Conservation (phyloP, 1,284 basidiomycete genomes). For the Melampsora allii-populina region DNA sequence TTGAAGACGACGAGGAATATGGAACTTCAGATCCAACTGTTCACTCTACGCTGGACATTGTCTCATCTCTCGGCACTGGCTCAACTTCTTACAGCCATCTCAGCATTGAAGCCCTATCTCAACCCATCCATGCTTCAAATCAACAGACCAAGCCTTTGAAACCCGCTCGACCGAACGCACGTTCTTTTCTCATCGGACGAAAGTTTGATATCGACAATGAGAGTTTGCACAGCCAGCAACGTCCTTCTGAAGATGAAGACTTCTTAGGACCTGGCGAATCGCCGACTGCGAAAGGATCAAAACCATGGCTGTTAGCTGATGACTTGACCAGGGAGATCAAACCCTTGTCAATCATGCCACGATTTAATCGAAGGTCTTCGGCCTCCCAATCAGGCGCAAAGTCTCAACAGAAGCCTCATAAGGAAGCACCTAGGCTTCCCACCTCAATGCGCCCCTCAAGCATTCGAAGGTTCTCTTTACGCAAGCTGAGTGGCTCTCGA, state of each 20-base stretch:
- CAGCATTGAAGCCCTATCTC: background rate
- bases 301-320: background rate
- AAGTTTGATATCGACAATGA: slow-evolving; percentile 1
- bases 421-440: background rate
- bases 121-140: background rate
- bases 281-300: background rate
- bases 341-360: background rate
- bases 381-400: background rate
- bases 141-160: background rate
- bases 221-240: background rate
- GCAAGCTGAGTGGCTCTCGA: background rate
- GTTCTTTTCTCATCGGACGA: slow-evolving; percentile 3
- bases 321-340: background rate
- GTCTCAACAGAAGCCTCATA: background rate
- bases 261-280: background rate
- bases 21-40: background rate
- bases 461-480: background rate
- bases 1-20: slow-evolving; percentile 40
- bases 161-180: background rate
- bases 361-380: background rate
- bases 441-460: background rate
- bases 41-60: background rate
- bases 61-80: background rate
- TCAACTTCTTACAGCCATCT: background rate
- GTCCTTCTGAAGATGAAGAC: background rate